These are phyloP conservation scores for Alternaria infectoria DNA, from an alignment of 2,329 filamentous ascomycete species.

Conservation along the genomic window DNA sequence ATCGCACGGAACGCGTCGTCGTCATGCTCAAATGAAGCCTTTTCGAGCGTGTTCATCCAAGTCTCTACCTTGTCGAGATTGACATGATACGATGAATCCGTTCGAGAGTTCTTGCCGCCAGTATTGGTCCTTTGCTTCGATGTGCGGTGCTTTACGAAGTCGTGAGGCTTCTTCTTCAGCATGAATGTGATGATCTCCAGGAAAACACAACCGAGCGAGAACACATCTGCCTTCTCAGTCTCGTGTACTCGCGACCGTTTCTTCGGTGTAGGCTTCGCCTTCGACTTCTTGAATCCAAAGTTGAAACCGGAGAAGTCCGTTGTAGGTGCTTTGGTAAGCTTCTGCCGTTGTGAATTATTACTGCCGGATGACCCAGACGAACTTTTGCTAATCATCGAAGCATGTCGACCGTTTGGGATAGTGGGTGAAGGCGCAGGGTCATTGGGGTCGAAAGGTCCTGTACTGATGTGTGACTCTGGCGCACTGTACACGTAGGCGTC, in stretches of 20 bases:
- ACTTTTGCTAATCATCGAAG: constrained; percentile 44
- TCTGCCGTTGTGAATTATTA: constrained; percentile 41
- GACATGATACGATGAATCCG: constrained; percentile 74
- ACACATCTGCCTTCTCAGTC: constrained; percentile 67
- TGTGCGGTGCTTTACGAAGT: constrained; percentile 71
- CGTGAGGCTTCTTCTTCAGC: constrained; percentile 69
- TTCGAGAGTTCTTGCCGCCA: constrained; percentile 59
- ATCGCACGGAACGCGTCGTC: constrained; percentile 50
- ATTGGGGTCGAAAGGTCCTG: constrained; percentile 24
- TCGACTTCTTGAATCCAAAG: constrained; percentile 44
- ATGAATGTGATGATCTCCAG: constrained; percentile 74
- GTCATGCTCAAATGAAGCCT: constrained; percentile 58
- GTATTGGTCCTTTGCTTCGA: constrained; percentile 64
- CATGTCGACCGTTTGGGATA: constrained; percentile 29
- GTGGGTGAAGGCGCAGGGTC: constrained; percentile 17
- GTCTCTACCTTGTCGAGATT: constrained; percentile 71
- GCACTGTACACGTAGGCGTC: constrained; percentile 76
- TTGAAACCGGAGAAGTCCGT: constrained; percentile 47
- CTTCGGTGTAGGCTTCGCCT: constrained; percentile 36
- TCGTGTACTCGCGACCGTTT: constrained; percentile 40
- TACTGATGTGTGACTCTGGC: constrained; percentile 61
- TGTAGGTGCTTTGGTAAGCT: constrained; percentile 42
- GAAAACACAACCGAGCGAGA: constrained; percentile 74
- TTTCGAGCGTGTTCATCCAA: constrained; percentile 69
- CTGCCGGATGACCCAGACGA: constrained; percentile 44